These are phyloP conservation scores for Daedaleopsis nitida DNA, from an alignment of 768 basidiomycete species.

Conservation along the genomic window DNA sequence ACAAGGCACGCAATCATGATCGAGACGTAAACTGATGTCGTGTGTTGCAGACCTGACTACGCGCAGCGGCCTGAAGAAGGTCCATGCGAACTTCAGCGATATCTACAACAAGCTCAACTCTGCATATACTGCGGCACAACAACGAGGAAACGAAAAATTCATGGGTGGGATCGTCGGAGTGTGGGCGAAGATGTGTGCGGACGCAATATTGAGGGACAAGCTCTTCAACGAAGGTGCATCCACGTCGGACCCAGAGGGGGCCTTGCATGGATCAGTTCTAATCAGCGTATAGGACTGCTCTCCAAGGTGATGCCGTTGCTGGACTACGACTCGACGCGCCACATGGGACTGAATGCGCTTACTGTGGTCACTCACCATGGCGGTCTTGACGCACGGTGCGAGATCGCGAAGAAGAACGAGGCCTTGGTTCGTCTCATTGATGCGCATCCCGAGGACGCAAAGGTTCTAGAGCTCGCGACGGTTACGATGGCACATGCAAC, in stretches of 20 bases:
- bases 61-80: slow-evolving; percentile 61
- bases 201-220: slow-evolving; percentile 60
- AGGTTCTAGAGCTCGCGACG: slow-evolving; percentile 51
- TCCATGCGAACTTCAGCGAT: slow-evolving; percentile 57
- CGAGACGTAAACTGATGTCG: background rate
- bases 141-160: slow-evolving; percentile 47
- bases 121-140: slow-evolving; percentile 41
- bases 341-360: slow-evolving; percentile 56
- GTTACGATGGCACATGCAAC: slow-evolving; percentile 50
- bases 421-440: slow-evolving; percentile 48
- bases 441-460: slow-evolving; percentile 51
- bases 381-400: slow-evolving; percentile 47
- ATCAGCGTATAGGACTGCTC: slow-evolving; percentile 47
- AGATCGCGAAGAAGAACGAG: slow-evolving; percentile 50
- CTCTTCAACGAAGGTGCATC: slow-evolving; percentile 55
- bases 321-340: slow-evolving; percentile 47
- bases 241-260: background rate
- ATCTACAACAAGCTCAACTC: slow-evolving; percentile 52
- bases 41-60: slow-evolving; percentile 49
- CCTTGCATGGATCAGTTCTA: background rate
- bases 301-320: slow-evolving; percentile 59
- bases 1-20: background rate
- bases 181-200: slow-evolving; percentile 63
- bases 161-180: slow-evolving; percentile 61
- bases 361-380: slow-evolving; percentile 65